Conservation (phyloP, 176 grass and related monocot species). For the Puya raimondii region DNA sequence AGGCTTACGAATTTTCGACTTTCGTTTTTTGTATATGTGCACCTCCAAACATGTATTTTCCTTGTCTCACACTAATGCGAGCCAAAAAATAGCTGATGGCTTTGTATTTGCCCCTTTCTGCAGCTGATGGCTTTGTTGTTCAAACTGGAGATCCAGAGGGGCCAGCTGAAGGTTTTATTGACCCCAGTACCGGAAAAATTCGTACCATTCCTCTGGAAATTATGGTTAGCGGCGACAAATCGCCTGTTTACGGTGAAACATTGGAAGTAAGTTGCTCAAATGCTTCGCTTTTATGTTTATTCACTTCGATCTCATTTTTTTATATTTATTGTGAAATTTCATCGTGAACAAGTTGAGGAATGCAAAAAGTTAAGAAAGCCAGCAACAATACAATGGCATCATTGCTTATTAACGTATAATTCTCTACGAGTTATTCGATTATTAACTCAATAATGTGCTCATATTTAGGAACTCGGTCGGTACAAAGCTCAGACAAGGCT, state of each 20-base stretch:
- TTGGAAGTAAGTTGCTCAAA: slow-evolving; percentile 52
- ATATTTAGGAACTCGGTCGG: slow-evolving; percentile 69
- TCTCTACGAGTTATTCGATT: too few relatives aligned
- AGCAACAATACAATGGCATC: too few relatives aligned
- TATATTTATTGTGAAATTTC: slow-evolving; percentile 6
- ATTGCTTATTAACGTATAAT: too few relatives aligned
- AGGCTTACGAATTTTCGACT: background rate
- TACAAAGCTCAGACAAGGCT: slow-evolving; percentile 97
- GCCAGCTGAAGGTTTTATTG: slow-evolving; percentile 84
- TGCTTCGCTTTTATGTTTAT: too few relatives aligned
- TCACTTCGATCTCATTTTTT: background rate
- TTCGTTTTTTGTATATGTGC: background rate
- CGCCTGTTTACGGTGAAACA: slow-evolving; percentile 78
- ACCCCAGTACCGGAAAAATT: slow-evolving; percentile 73
- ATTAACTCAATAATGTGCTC: too few relatives aligned
- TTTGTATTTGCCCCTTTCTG: slow-evolving; percentile 18
- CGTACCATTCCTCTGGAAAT: slow-evolving; percentile 83
- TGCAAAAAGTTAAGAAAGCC: too few relatives aligned
- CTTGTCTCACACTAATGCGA: background rate
- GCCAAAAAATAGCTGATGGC: background rate
- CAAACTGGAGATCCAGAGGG: slow-evolving; percentile 97
- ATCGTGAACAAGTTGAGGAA: too few relatives aligned
- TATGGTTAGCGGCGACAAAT: slow-evolving; percentile 67
- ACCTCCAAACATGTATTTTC: background rate
- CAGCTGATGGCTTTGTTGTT: slow-evolving; percentile 98